These are phyloP conservation scores for Cytospora chrysosperma DNA, from an alignment of 2,329 filamentous ascomycete genomes.

Conservation along the genomic window DNA sequence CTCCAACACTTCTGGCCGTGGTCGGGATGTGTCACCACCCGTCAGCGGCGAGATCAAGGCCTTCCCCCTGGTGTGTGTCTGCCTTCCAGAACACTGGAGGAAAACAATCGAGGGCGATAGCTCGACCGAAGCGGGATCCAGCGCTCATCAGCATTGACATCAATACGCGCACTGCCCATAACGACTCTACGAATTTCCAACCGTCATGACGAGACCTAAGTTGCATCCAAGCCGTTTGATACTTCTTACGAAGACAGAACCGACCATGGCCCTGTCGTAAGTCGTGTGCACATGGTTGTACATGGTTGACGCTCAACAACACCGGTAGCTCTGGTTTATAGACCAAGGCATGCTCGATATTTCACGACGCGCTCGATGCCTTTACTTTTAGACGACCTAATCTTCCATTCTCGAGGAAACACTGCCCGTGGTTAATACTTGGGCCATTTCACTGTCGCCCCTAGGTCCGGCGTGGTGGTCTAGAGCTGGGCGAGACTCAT, in stretches of 20 bases:
- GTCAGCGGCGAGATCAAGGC: slow-evolving; percentile 87
- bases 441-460: not conserved
- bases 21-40: slow-evolving; percentile 60
- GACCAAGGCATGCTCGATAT: not conserved
- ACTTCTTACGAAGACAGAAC: slow-evolving; percentile 2
- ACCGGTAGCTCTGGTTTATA: not conserved
- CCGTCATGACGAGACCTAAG: slow-evolving; percentile 25
- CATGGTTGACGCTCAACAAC: slow-evolving; percentile 14
- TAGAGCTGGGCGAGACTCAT: not conserved
- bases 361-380: slow-evolving; percentile 37
- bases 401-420: slow-evolving; percentile 28
- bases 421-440: slow-evolving; percentile 13
- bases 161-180: slow-evolving; percentile 1
- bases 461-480: not conserved
- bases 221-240: slow-evolving; percentile 15
- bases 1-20: slow-evolving; percentile 70
- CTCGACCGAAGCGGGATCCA: slow-evolving; percentile 63
- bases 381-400: slow-evolving; percentile 32
- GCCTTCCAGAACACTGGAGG: slow-evolving; percentile 91
- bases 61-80: slow-evolving; percentile 95
- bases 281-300: slow-evolving; percentile 7
- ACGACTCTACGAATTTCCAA: slow-evolving; percentile 28
- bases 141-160: slow-evolving; percentile 31
- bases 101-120: slow-evolving; percentile 93
- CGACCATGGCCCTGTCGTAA: not conserved